These are phyloP conservation scores for Kwoniella heveanensis DNA, from an alignment of 768 basidiomycete genomes.

Conservation along the genomic window DNA sequence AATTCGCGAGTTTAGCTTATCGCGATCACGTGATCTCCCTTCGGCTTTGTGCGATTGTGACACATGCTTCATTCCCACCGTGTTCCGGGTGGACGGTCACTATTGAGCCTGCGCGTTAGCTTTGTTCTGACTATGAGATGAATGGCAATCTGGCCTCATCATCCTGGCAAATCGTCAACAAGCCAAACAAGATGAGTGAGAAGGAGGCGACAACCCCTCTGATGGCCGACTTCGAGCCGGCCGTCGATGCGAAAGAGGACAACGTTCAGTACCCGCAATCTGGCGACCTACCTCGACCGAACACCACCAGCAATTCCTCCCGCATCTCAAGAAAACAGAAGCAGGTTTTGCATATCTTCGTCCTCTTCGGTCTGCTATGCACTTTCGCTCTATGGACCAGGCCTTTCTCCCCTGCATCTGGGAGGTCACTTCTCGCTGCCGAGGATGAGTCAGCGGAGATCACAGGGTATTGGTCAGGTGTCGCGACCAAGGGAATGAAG, in stretches of 20 bases:
- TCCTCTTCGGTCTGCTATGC: slow-evolving; percentile 14
- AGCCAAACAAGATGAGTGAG: not conserved
- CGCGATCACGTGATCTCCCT: not conserved
- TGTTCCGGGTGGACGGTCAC: too few relatives aligned
- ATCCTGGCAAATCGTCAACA: too few relatives aligned
- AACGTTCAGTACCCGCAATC: not conserved
- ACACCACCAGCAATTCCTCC: not conserved
- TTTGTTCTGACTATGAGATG: too few relatives aligned
- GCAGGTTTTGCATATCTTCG: slow-evolving; percentile 8
- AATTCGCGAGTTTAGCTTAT: too few relatives aligned
- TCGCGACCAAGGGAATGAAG: slow-evolving; percentile 28
- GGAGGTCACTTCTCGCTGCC: not conserved
- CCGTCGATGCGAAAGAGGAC: not conserved
- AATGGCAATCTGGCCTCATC: too few relatives aligned
- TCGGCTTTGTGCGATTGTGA: not conserved
- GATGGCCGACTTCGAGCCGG: slow-evolving; percentile 1
- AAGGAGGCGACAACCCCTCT: slow-evolving; percentile 3
- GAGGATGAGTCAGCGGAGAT: not conserved
- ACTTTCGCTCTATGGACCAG: not conserved
- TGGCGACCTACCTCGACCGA: slow-evolving; percentile 8
- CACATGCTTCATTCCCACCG: not conserved
- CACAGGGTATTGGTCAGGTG: slow-evolving; percentile 19
- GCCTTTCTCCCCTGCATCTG: not conserved
- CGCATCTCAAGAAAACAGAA: not conserved
- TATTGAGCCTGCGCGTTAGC: too few relatives aligned